Base-by-base conservation (phyloP, 176 grass and related monocot genomes). In the Lolium perenne region DNA sequence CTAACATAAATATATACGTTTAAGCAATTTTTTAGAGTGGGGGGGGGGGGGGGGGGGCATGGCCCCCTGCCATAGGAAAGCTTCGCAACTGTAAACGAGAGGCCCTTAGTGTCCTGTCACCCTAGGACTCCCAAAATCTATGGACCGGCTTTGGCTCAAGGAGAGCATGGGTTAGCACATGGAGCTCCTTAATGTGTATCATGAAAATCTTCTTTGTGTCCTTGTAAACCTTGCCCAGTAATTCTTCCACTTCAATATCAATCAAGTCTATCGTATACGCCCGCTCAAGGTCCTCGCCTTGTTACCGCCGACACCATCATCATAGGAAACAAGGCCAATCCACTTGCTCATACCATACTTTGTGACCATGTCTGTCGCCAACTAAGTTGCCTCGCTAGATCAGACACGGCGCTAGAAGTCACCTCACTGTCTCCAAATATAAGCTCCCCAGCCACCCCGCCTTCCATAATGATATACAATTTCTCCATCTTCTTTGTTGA, bases 181-280 rank as follows among this genome's bases (percentile, higher is more conserved):
- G 91, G 47, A 97, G 91, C 87, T 94, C 91, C 14, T 86, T 93
- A 45, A 81, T 86, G 65, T 93, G 88, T 21, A 63, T 84, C 15
- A 45, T 86, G 38, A 97, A 55, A 70, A 97, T 97, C 9, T 35
- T 76, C 72, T 94, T 93, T 23, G 90, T 89, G 32, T 97, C 94
- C 41, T 93, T 91, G 76, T 93, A 93, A 2, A 92, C 92, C 49
- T 66, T 91, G 64, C 93, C 84, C 54, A 97, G 48, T 18, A 97
- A 84, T 15, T 84, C 70, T 85, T 90, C 93, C 59, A 97, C 92
- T 82, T 97, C 95, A 79, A 90, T 57, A 21, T 97, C 91, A 38
- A 97, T 86, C 3, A 89, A 65, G 38, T 85, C 56, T 46, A 82
- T 90, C 2, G 91, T 90, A 17, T 97, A 71, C 0, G 84, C 82